Conservation (phyloP, 345 rosid species). For the Syzygium oleosum region DNA sequence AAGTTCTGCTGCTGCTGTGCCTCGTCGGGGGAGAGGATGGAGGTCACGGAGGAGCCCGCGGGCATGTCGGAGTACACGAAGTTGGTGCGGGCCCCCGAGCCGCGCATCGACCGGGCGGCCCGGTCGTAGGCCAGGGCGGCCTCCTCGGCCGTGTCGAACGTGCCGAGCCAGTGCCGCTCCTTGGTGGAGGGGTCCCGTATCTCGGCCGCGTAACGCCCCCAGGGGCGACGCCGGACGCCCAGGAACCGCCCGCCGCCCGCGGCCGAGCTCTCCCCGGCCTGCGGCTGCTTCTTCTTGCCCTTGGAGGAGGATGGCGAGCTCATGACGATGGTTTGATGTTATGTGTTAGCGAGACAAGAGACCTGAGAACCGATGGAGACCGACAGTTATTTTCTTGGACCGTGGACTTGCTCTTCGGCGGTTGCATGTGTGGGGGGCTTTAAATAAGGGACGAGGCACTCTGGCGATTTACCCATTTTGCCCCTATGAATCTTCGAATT, state of each 20-base stretch:
- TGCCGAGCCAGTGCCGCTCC: conserved; percentile 85
- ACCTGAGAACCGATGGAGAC: neutral
- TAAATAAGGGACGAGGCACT: neutral
- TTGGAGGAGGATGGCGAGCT: conserved; percentile 38
- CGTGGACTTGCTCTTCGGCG: neutral
- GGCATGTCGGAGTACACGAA: conserved; percentile 81
- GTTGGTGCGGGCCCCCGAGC: conserved; percentile 67
- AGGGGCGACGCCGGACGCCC: conserved; percentile 77
- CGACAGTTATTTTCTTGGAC: neutral
- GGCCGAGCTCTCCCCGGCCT: conserved; percentile 8
- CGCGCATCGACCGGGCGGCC: conserved; percentile 79
- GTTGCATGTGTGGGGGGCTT: neutral
- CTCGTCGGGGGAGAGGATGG: conserved; percentile 53
- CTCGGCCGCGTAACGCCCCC: conserved; percentile 88
- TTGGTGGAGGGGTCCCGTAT: conserved; percentile 78
- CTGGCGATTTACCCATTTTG: neutral
- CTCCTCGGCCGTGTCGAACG: conserved; percentile 79
- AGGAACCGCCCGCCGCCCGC: conserved; percentile 31
- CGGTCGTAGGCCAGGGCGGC: conserved; percentile 83
- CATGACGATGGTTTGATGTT: conserved; percentile 19
- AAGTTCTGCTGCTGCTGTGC: conserved; percentile 6
- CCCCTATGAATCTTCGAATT: neutral
- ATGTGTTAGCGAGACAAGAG: neutral
- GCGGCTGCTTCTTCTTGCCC: conserved; percentile 48
- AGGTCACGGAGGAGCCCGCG: conserved; percentile 63